Evolutionary conservation across 805 yeast species (phyloP).

Genomic region (Candida ulmi): DNA sequence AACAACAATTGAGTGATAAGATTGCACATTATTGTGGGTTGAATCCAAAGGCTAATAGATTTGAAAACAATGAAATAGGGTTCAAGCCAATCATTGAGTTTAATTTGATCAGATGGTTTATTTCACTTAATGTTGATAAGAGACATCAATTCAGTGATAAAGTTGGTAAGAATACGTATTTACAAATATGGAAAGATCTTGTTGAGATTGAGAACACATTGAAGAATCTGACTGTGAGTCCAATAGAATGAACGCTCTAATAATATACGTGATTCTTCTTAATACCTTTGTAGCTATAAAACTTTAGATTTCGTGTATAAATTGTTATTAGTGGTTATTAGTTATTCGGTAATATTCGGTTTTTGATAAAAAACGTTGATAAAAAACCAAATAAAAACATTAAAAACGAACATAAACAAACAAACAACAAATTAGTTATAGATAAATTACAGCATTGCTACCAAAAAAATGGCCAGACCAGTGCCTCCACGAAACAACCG

Average conservation of each 20-base stretch:
- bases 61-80: conserved; percentile 29
- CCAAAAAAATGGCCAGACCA: neutral
- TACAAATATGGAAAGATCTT: conserved; percentile 65
- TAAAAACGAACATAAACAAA: neutral
- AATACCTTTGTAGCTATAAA: too few relatives aligned
- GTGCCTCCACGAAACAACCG: neutral
- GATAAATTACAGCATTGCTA: too few relatives aligned
- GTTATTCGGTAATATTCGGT: neutral
- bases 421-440: too few relatives aligned
- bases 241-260: too few relatives aligned
- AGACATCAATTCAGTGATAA: conserved; percentile 49
- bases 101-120: conserved; percentile 48
- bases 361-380: neutral
- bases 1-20: conserved; percentile 81
- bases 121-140: conserved; percentile 51
- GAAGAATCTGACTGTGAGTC: conserved; percentile 12
- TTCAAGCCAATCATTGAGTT: conserved; percentile 63
- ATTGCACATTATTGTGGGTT: conserved; percentile 70
- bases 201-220: conserved; percentile 46
- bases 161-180: conserved; percentile 50
- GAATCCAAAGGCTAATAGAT: conserved; percentile 56
- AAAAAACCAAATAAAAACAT: too few relatives aligned
- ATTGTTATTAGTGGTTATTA: too few relatives aligned
- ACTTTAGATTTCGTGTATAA: too few relatives aligned
- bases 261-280: too few relatives aligned